Evolutionary conservation across 2,329 filamentous ascomycete species (phyloP).

Genomic region (Coniochaeta pulveracea): DNA sequence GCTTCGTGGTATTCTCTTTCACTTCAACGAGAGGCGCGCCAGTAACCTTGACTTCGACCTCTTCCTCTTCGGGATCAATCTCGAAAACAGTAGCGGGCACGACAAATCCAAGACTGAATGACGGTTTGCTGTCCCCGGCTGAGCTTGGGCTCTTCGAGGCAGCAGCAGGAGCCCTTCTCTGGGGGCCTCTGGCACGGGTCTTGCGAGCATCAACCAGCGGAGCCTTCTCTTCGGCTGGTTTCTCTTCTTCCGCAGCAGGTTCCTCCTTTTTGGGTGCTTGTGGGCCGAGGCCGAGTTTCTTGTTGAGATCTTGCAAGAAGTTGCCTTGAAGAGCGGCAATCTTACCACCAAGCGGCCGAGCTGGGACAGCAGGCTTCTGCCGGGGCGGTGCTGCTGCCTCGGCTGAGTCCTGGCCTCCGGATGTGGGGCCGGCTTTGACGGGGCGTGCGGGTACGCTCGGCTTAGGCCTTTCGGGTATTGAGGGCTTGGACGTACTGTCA

Average conservation of each 20-base stretch:
- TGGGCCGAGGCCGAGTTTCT: conserved; percentile 78
- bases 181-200: conserved; percentile 77
- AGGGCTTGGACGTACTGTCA: conserved; percentile 16
- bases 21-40: conserved; percentile 11
- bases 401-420: conserved; percentile 19
- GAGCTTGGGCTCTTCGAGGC: conserved; percentile 16
- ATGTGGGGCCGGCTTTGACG: conserved; percentile 38
- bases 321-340: conserved; percentile 84
- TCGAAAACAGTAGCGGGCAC: conserved; percentile 37
- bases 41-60: conserved; percentile 25
- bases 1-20: conserved; percentile 1
- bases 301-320: conserved; percentile 89
- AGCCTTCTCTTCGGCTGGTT: conserved; percentile 55
- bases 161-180: conserved; percentile 32
- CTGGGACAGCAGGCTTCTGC: conserved; percentile 78
- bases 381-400: conserved; percentile 31
- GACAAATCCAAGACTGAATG: conserved; percentile 33
- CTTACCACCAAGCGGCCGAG: conserved; percentile 69
- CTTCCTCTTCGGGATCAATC: conserved; percentile 37
- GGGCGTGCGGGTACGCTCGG: conserved; percentile 52
- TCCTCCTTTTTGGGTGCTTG: conserved; percentile 64
- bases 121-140: conserved; percentile 19
- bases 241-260: conserved; percentile 40
- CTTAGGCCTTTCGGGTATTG: conserved; percentile 42
- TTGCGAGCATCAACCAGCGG: conserved; percentile 87